phyloP scores from a whole-genome alignment of 371 early-diverging fungal genomes.

The Saksenaea vasiformis region DNA sequence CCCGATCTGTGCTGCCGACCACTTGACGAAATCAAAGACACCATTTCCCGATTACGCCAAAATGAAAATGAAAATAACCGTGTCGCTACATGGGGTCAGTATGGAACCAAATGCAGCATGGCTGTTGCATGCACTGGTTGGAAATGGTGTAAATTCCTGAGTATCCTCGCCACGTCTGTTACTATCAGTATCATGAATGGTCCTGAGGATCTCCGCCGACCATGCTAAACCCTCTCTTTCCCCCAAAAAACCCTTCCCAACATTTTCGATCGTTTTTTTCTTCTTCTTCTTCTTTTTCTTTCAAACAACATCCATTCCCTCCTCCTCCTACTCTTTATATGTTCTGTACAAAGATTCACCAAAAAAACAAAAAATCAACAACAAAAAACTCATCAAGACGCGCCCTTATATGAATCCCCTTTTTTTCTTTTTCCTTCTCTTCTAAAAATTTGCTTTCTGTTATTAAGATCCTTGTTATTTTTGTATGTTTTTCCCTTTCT shows the following conservation, averaged over 20 bases:
- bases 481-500: conserved; percentile 3
- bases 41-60: conserved; percentile 2
- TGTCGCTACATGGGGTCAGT: conserved; percentile 13
- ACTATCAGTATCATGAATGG: conserved; percentile 60
- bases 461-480: background rate
- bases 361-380: background rate
- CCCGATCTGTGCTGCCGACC: conserved; percentile 18
- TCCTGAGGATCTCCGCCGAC: conserved; percentile 44
- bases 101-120: conserved; percentile 6
- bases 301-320: background rate
- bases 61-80: background rate
- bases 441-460: conserved; percentile 5
- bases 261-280: background rate
- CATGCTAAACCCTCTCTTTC: conserved; percentile 7
- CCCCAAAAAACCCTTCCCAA: background rate
- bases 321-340: conserved; percentile 4
- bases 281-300: no score
- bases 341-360: conserved; percentile 2
- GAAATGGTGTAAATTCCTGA: conserved; percentile 64
- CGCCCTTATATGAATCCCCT: background rate
- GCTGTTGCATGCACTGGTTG: conserved; percentile 25
- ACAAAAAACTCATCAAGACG: conserved; percentile 2
- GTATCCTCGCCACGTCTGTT: conserved; percentile 53
- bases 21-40: conserved; percentile 7
- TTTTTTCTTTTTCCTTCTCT: background rate